Base-by-base conservation (phyloP, 1,284 basidiomycete genomes). In the Rhodotorula sp. region DNA sequence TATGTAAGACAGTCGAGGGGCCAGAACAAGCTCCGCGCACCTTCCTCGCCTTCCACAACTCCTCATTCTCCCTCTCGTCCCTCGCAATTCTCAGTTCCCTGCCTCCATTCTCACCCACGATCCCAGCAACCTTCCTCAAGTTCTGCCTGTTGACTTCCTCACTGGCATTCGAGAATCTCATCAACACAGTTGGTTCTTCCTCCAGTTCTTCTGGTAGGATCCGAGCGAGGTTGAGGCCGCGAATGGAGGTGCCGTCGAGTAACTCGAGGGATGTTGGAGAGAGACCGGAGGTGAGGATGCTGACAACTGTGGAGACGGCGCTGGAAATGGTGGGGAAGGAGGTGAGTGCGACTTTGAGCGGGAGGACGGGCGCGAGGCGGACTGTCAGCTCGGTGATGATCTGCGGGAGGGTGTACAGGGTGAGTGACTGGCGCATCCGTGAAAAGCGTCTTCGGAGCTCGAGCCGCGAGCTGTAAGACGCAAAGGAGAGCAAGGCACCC, bases 1-100 rank as follows among this genome's bases (percentile, higher is more conserved):
- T n/a, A n/a, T n/a, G n/a, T n/a, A n/a, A n/a, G n/a, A n/a, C n/a
- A n/a, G n/a, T n/a, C n/a, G n/a, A n/a, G n/a, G n/a, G n/a, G n/a
- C n/a, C n/a, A 13, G 24, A 37, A 2, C 22, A 11, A 51, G 55
- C 15, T 30, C 10, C 8, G 28, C 63, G n/a, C 24, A 62, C 74
- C 64, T 95, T 97, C 60, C 94, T 80, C 67, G 92, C 91, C 56
- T 84, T 82, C 94, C 94, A 97, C 18, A 96, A 80, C 66, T 87
- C 86, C 4, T 83, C 83, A 0, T 90, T 91, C 76, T 92, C 89
- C 64, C 85, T 81, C 26, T 88, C 85, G 61, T 82, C 83, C 57
- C 82, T 83, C 1, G 90, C 90, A 28, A 92, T 83, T 75, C 85
- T 83, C 70, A 91, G 90, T 10, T 86, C 85, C 2, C 83, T 84